Base-by-base conservation (phyloP, 2,329 filamentous ascomycete species). In the Aspergillus pseudoviridinutans region DNA sequence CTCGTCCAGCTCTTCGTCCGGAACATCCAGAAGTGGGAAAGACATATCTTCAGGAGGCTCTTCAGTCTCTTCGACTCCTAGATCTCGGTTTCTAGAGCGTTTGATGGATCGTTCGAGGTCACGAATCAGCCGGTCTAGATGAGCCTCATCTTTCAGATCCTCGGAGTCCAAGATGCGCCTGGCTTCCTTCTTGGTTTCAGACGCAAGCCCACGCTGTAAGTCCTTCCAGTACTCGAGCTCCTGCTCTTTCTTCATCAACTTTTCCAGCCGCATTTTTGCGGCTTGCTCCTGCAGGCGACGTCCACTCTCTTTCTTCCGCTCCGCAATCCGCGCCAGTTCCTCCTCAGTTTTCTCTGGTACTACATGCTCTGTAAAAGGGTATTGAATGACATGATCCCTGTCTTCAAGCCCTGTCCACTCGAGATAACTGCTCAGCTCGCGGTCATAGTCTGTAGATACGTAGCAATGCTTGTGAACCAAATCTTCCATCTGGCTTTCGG, bases 221-320 rank as follows among this genome's bases (percentile, higher is more conserved):
- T 91, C 85, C 70, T 91, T 92, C 80, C 92, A 97, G 74, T 96
- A 97, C 65, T 96, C 92, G 1, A 97, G 79, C 71, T 97, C 92
- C 70, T 96, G 87, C 76, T 99, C 94, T 75, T 99, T 99, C 69
- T 90, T 90, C 72, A 97, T 91, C 50, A 99, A 80, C 68, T 96
- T 96, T 63, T 99, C 94, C 0, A 99, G 79, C 7, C 94, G 88
- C 91, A 97, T 96, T 75, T 96, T 97, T 9, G 93, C 93, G 0
- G 94, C 94, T 74, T 99, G 94, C 68, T 97, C 92, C 73, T 99
- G 94, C 27, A 99, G 72, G 49, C 95, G 83, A 62, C 94, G 83
- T 0, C 94, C 94, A 65, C 91, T 94, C 75, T 99, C 94, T 73
- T 95, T 96, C 70, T 96, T 91, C 71, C 93, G 89, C 79, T 99